Percentiles rank a stretch among this genome's conserved stretches.
Evolutionary conservation across 257 asterid species (phyloP).

Genomic region (Anisodus acutangulus): DNA sequence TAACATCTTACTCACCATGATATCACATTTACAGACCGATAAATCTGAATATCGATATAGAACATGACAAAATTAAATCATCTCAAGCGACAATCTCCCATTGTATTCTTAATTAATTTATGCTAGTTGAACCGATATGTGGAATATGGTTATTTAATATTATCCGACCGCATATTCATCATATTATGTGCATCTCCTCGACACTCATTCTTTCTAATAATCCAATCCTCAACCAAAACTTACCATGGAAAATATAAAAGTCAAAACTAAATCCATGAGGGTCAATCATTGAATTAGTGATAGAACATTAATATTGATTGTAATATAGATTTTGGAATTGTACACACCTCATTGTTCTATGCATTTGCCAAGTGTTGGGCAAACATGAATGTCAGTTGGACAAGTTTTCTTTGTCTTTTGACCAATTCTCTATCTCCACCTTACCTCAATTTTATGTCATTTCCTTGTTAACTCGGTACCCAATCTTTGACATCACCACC

Average conservation of each 20-base stretch:
- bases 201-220: not conserved
- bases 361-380: no score
- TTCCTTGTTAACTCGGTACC: not conserved
- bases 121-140: not conserved
- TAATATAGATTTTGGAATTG: no score
- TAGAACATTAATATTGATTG: not conserved
- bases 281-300: constrained; percentile 16
- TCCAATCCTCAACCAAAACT: not conserved
- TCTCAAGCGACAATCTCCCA: not conserved
- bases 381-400: no score
- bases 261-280: not conserved
- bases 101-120: not conserved
- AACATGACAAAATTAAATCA: not conserved
- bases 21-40: not conserved
- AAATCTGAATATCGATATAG: accelerated
- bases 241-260: not conserved
- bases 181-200: not conserved
- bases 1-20: no score
- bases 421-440: no score
- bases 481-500: constrained; percentile 6
- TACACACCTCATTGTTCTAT: no score
- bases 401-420: no score
- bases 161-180: not conserved
- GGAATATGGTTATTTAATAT: not conserved
- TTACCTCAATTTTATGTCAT: no score